These are phyloP conservation scores for Sporothrix variecibatus DNA, from an alignment of 2,329 filamentous ascomycete genomes.

Conservation along the genomic window DNA sequence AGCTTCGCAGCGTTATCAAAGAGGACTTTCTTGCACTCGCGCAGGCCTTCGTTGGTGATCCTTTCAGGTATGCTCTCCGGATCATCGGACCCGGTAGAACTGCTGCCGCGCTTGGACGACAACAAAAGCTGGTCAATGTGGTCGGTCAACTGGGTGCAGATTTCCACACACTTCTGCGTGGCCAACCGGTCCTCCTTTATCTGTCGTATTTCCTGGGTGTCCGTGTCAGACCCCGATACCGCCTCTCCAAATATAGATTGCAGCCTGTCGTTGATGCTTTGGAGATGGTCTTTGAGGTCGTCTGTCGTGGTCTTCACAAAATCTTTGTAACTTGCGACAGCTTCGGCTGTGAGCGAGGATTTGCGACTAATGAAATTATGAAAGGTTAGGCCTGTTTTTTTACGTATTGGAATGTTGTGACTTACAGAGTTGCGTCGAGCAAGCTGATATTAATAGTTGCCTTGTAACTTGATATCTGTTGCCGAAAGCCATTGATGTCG, in stretches of 20 bases:
- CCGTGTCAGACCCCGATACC: background rate
- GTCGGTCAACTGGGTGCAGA: slow-evolving; percentile 10
- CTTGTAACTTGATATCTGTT: slow-evolving; percentile 17
- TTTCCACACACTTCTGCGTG: slow-evolving; percentile 8
- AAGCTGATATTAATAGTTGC: slow-evolving; percentile 7
- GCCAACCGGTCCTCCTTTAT: slow-evolving; percentile 8
- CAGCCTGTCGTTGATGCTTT: slow-evolving; percentile 1
- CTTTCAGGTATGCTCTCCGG: slow-evolving; percentile 9
- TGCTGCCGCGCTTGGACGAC: background rate
- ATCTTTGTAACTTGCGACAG: slow-evolving; percentile 7
- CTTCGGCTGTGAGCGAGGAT: slow-evolving; percentile 4
- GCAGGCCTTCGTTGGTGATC: slow-evolving; percentile 15
- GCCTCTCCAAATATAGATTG: slow-evolving; percentile 7
- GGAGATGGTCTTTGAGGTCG: slow-evolving; percentile 17
- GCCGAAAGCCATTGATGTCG: slow-evolving; percentile 15
- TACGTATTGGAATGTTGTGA: slow-evolving; percentile 1
- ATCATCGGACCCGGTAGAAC: slow-evolving; percentile 2
- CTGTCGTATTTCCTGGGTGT: slow-evolving; percentile 7
- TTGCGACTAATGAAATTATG: slow-evolving; percentile 9
- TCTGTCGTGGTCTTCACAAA: slow-evolving; percentile 12
- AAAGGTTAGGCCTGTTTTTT: background rate
- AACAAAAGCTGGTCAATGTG: slow-evolving; percentile 13
- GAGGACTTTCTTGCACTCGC: slow-evolving; percentile 15
- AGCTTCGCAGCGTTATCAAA: slow-evolving; percentile 7
- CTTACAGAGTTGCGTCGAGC: slow-evolving; percentile 10